phyloP scores from a whole-genome alignment of 1,139 yeast genomes.

The Saccharomyces hybrid region DNA sequence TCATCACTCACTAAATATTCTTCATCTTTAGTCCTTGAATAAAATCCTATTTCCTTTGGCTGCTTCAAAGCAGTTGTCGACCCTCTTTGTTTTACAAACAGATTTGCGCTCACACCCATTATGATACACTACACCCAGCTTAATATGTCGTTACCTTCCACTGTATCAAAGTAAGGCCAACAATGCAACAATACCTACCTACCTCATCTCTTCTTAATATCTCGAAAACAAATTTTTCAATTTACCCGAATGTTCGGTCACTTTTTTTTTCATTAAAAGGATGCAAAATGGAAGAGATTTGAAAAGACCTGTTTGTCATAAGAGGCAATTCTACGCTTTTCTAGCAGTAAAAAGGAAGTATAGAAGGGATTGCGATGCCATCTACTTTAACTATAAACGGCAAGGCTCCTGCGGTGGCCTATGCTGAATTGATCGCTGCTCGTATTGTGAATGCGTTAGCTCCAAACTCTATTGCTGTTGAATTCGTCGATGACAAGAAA shows the following conservation, averaged over 20 bases:
- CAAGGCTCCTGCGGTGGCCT: conserved; percentile 76
- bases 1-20: conserved; percentile 39
- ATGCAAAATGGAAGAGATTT: not conserved
- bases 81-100: conserved; percentile 25
- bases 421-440: conserved; percentile 71
- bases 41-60: conserved; percentile 28
- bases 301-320: not conserved
- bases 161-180: not conserved
- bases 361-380: conserved; percentile 10
- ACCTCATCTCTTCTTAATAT: not conserved
- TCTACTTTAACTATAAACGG: conserved; percentile 61
- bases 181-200: not conserved
- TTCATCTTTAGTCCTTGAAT: conserved; percentile 24
- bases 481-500: conserved; percentile 60
- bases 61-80: conserved; percentile 27
- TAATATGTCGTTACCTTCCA: not conserved
- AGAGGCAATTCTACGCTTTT: not conserved
- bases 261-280: not conserved
- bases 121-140: not conserved
- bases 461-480: conserved; percentile 50
- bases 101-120: conserved; percentile 19
- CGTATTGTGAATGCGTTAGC: conserved; percentile 54
- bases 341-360: not conserved
- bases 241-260: not conserved
- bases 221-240: not conserved